Evolutionary conservation across 176 grass and related monocot genomes (phyloP), one percentile per base, ranked within the genome.

Genomic region (Stipa capillata): DNA sequence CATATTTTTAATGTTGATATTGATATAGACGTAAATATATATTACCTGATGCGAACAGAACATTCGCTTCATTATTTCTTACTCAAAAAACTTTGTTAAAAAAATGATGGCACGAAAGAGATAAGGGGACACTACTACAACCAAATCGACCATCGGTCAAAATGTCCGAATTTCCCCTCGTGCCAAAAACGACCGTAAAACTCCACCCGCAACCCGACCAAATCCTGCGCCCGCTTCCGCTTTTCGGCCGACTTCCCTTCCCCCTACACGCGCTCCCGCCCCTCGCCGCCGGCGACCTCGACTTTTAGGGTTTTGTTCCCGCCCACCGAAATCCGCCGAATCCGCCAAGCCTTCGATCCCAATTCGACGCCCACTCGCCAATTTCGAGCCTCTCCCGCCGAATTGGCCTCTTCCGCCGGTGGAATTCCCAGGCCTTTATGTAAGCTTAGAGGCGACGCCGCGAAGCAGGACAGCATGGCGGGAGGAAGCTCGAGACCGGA

Each of bases 401-500:
- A 72, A 73, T 85, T 42, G n/a, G n/a, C 21, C 45, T 16, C 12
- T 18, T 39, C 34, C 43, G 48, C 13, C 10, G 64, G 80, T 10
- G 65, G 66, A 29, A 62, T 79, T 72, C 25, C 8, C 18, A 8
- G 32, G 42, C 67, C 67, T 72, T 49, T 40, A 79, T 39, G 35
- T 42, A 29, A 85, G 56, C 25, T 73, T 54, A 18, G 27, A 55
- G 40, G 24, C 31, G 8, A 3, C 31, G 82, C 40, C 60, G 16
- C 21, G 58, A 25, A 17, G 50, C 39, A 18, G 35, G 23, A 32
- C 20, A 27, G 27, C 45, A 90, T 86, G 83, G 79, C 88, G 36
- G 88, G 88, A 28, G 88, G 88, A 45, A 83, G 80, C 35, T 86
- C 79, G 7, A 82, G 49, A 33, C 39, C 74, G 0, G 83, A 83